Evolutionary conservation across 1,139 yeast species (phyloP).

Genomic region (Candida sanyaensis): DNA sequence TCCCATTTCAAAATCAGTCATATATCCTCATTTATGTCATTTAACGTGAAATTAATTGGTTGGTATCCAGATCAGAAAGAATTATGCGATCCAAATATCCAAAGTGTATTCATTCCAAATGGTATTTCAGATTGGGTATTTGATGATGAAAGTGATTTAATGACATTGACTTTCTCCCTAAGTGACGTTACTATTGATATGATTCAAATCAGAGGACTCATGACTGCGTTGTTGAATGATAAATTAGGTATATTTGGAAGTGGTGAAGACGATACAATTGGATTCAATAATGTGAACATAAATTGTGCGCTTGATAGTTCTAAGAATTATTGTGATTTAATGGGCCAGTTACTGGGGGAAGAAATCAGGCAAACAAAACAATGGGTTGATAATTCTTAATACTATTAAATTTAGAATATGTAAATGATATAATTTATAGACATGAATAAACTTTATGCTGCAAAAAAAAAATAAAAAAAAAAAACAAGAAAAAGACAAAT

Average conservation of each 20-base stretch:
- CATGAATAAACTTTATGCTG: not conserved
- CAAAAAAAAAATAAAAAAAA: too few relatives aligned
- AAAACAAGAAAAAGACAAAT: not conserved
- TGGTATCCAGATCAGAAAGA: conserved; percentile 32
- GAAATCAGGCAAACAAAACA: not conserved
- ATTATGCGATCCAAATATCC: conserved; percentile 17
- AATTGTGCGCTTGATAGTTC: conserved; percentile 35
- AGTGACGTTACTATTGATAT: conserved; percentile 36
- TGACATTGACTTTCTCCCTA: conserved; percentile 34
- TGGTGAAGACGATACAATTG: conserved; percentile 13
- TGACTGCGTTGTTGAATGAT: conserved; percentile 21
- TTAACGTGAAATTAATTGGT: conserved; percentile 35
- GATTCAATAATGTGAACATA: conserved; percentile 31
- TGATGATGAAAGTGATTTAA: conserved; percentile 21
- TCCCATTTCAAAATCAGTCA: conserved; percentile 24
- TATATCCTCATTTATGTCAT: conserved; percentile 39
- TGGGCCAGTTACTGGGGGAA: not conserved
- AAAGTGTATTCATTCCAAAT: conserved; percentile 35
- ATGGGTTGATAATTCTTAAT: not conserved
- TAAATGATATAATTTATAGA: too few relatives aligned
- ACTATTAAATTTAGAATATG: too few relatives aligned
- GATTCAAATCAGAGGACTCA: conserved; percentile 33
- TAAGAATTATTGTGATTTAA: conserved; percentile 24
- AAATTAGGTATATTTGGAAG: conserved; percentile 8
- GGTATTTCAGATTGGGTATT: conserved; percentile 32